Evolutionary conservation across 2,329 filamentous ascomycete genomes (phyloP), one percentile per base, ranked within the genome.

Genomic region (Stagonosporopsis tanaceti): DNA sequence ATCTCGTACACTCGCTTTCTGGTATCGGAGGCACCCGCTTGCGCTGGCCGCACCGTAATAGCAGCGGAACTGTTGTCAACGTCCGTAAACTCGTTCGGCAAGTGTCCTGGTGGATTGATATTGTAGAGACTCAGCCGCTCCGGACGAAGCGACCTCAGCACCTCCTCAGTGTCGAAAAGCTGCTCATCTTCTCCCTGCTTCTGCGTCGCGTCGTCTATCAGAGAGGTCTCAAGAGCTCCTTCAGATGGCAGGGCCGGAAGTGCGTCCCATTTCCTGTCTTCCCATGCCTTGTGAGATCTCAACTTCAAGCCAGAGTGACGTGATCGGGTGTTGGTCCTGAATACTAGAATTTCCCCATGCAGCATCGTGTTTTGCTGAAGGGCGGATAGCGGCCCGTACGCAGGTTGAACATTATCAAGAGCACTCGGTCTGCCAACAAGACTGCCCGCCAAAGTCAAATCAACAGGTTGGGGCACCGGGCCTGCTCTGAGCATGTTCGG

Each of bases 71-170:
- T 22, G 12, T 28, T 6, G 8, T n/a, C 34, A 32, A n/a, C 6
- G 17, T 27, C 28, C n/a, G 3, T 25, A 32, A 24, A 20, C 14
- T 37, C n/a, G 6, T 35, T 5, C 12, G n/a, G n/a, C n/a, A 12
- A 3, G 27, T 24, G 47, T 6, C 30, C n/a, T 15, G 47, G 24
- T 17, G 15, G 30, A 1, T 6, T 24, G 27, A 47, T 25, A 8
- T 51, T 42, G 17, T 57, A 32, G 4, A 52, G 30, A 24, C 54
- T 34, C 7, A 52, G 44, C 5, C 54, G 25, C 12, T 57, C 47
- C 12, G 54, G 54, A 22, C 42, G 24, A 15, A 57, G 48, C 14
- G 48, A 52, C 24, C 12, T 30, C 1, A 57, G 42, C 2, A 52
- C 5, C 14, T 32, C 47, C 14, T 57, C 54, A 4, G 47, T 57